These are phyloP conservation scores for Fraxinus greggii DNA, from an alignment of 305 asterid genomes.

Conservation along the genomic window DNA sequence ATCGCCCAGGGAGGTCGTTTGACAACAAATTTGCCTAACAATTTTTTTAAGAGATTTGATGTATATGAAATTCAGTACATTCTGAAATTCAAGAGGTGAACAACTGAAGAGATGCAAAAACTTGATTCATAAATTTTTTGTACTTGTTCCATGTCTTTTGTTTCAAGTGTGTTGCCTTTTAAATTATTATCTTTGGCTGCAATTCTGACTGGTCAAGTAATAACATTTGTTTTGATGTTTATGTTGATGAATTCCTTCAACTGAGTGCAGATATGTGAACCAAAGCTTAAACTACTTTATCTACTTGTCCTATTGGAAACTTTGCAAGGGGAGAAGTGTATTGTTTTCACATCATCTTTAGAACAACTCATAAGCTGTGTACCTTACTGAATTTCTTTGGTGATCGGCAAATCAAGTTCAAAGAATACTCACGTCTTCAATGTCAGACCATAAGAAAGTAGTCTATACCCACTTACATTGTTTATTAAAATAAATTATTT, in stretches of 20 bases:
- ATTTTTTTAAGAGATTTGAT: not conserved
- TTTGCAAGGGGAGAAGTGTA: constrained; percentile 70
- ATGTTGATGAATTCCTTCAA: constrained; percentile 15
- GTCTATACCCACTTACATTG: not conserved
- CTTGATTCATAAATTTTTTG: not conserved
- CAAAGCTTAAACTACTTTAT: constrained; percentile 77
- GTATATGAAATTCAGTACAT: not conserved
- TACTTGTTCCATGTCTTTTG: not conserved
- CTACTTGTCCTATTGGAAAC: constrained; percentile 68
- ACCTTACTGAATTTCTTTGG: constrained; percentile 59
- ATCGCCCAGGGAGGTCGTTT: too few species aligned
- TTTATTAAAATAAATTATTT: not conserved
- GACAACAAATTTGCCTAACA: too few species aligned
- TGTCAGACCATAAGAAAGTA: constrained; percentile 78
- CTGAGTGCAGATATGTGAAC: constrained; percentile 62
- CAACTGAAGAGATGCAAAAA: not conserved
- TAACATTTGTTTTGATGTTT: not conserved
- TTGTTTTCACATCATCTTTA: constrained; percentile 82
- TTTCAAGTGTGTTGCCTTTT: not conserved
- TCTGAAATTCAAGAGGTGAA: not conserved
- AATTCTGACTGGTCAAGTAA: not conserved
- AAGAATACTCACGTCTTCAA: constrained; percentile 87
- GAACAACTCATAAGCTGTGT: constrained; percentile 78
- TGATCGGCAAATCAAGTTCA: constrained; percentile 54
- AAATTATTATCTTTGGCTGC: not conserved